Evolutionary conservation across 164 flowering plant genomes (phyloP).

Genomic region (Taxillus chinensis): DNA sequence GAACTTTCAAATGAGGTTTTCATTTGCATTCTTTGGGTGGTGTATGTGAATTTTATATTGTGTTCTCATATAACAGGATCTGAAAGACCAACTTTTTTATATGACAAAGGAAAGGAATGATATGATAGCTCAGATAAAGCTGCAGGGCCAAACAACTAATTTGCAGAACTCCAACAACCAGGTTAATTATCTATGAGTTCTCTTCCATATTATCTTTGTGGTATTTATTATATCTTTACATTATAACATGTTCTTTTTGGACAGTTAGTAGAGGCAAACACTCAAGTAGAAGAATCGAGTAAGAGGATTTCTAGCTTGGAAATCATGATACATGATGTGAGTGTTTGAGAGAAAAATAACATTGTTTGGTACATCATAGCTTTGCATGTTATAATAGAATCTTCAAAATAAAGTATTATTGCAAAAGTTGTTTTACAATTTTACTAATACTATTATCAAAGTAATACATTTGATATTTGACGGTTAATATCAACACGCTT

Average conservation of each 20-base stretch:
- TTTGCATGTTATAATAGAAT: too few relatives aligned
- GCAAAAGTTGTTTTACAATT: too few relatives aligned
- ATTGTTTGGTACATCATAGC: not conserved
- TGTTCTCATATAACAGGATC: slow-evolving; percentile 8
- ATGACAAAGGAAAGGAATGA: slow-evolving; percentile 30
- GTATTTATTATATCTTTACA: too few relatives aligned
- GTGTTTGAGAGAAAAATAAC: slow-evolving; percentile 10
- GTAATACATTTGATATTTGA: too few relatives aligned
- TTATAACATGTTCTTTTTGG: slow-evolving; percentile 2
- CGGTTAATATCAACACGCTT: too few relatives aligned
- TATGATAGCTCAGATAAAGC: slow-evolving; percentile 16
- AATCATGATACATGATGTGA: slow-evolving; percentile 38
- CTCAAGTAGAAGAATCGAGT: slow-evolving; percentile 29
- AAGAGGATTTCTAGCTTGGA: slow-evolving; percentile 26
- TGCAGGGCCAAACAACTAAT: slow-evolving; percentile 11
- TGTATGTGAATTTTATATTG: slow-evolving; percentile 2
- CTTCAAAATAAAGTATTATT: too few relatives aligned
- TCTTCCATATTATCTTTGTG: too few relatives aligned
- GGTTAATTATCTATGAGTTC: too few relatives aligned
- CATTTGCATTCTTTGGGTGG: not conserved
- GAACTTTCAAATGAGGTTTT: slow-evolving; percentile 24
- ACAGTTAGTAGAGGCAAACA: slow-evolving; percentile 30
- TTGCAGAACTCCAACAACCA: slow-evolving; percentile 7
- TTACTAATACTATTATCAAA: too few relatives aligned
- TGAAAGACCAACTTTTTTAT: slow-evolving; percentile 18